Conservation (phyloP, 441 rosid genomes). For the California macrophylla region DNA sequence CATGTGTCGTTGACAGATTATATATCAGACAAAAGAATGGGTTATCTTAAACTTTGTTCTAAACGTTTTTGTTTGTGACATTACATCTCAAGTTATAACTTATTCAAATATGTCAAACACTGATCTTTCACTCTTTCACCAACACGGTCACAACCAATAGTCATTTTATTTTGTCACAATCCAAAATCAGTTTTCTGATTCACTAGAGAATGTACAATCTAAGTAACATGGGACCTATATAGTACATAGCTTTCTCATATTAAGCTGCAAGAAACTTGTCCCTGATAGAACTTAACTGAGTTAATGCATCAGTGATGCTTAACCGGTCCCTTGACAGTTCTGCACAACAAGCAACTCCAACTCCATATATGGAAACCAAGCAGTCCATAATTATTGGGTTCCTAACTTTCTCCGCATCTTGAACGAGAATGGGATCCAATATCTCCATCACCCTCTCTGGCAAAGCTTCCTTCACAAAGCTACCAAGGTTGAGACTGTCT, state of each 20-base stretch:
- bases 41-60: neutral
- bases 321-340: neutral
- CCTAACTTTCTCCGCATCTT: neutral
- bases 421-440: neutral
- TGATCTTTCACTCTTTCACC: neutral
- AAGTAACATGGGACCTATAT: neutral
- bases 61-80: neutral
- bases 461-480: neutral
- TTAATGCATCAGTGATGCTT: neutral
- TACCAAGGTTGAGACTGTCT: neutral
- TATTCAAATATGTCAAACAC: neutral
- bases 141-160: no score
- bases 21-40: neutral
- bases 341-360: conserved; percentile 9
- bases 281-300: neutral
- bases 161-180: no score
- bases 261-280: neutral
- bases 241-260: neutral
- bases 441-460: neutral
- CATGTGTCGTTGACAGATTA: neutral
- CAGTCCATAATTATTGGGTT: neutral
- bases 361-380: neutral
- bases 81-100: neutral
- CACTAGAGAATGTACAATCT: neutral
- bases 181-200: neutral